Evolutionary conservation across 345 rosid species (phyloP), one percentile per base, ranked within the genome.

Genomic region (Syzygium grande): DNA sequence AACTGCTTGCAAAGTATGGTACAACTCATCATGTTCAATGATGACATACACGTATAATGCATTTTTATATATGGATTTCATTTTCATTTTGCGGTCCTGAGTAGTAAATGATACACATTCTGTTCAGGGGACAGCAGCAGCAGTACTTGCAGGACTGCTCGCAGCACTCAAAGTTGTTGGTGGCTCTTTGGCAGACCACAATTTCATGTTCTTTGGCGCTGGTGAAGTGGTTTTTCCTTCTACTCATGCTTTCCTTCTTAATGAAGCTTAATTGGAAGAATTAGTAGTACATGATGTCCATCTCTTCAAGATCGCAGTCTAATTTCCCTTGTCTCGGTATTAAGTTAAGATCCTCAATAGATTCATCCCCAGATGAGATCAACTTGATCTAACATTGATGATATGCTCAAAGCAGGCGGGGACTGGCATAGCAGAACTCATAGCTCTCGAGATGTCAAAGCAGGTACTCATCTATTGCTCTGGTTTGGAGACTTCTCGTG

Each of bases 381-480:
- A 34, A 34, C 80, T 68, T 9, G 80, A 68, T 68, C 80, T 68
- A 68, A 68, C 80, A 68, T 17, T 34, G 46, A 68, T 1, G 7
- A 17, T 68, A 34, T 34, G 80, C 46, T 9, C 80, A 34, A 87
- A 92, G 92, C 91, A 98, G 99, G 99, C 98, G 84, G 99, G 99
- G 86, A 98, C 99, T 55, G 99, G 99, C 61, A 92, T 98, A 87
- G 98, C 99, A 59, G 97, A 97, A 87, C 98, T 98, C 86, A 94
- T 96, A 89, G 99, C 98, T 34, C 97, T 97, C 19, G 95, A 96
- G 91, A 92, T 96, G 88, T 98, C 99, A 21, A 96, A 94, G 89
- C 97, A 94, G 99, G 99, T 96, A 92, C 53, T 38, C 58, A 68
- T 21, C 63, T 65, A 58, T 54, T 83, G 41, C 41, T 12, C 73